Evolutionary conservation across 2,329 filamentous ascomycete species (phyloP), one percentile per base, ranked within the genome.

Genomic region (Metarhizium humberi): DNA sequence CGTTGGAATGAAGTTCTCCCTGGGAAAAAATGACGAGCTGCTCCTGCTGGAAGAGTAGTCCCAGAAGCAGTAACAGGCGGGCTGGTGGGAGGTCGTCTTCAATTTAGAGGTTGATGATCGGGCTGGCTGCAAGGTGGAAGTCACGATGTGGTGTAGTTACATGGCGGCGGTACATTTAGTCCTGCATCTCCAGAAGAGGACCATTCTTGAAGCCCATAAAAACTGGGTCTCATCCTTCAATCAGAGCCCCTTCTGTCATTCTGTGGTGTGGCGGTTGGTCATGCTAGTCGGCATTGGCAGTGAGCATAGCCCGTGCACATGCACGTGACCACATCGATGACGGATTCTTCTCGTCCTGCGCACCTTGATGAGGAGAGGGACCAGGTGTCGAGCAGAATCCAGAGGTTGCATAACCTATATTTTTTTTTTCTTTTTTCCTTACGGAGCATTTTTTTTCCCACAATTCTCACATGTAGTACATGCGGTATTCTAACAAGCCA

Each of bases 91-190:
- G 43, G 29, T 36, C 20, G 47, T 51, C 30, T 51, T 57, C 18
- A 16, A 40, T 11, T 40, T 40, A 5, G 50, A 56, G 42, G 56
- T 55, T 52, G 46, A 30, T 40, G 40, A 32, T 48, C 14, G 50
- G 46, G 48, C 52, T 42, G 32, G 50, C 43, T 51, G 30, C 36
- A 58, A 20, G 59, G 60, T 61, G 54, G 61, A 71, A 69, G 69
- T 71, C 67, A 68, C 68, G 63, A 56, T 64, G 51, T 54, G 61
- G 67, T 64, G 64, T 57, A 63, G 60, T 64, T 68, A 61, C 63
- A 67, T 65, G 63, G 64, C 62, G 63, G 48, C 60, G 66, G 66
- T 69, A 69, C 66, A 62, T 67, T 62, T 45, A 30, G 5, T 14
- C 38, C 11, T 40, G 60, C 57, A 51, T 60, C 67, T 67, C 65